A percentile compares a stretch with the other conserved stretches of the same genome.
phyloP scores from a whole-genome alignment of 78 protist genomes.

The slime mould (Dictyostelium discoideum) region dicty_2.7 NC_007089.4:4127501-4128000 shows the following conservation, averaged over 20 bases:
- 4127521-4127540: background rate
- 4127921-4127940: constrained; percentile 5
- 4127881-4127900: too few species aligned
- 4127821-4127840: background rate
- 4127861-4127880: background rate
- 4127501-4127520: background rate
- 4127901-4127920: too few species aligned
- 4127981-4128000: background rate
- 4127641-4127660: background rate
- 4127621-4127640: background rate
- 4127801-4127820: background rate
- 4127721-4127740: constrained; percentile 22
- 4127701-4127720: constrained; percentile 36
- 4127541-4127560: background rate
- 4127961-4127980: constrained; percentile 6
- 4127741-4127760: constrained; percentile 14
- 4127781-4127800: constrained; percentile 6
- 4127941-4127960: constrained; percentile 14
- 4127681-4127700: constrained; percentile 40
- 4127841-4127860: background rate
- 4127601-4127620: background rate
- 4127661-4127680: background rate
- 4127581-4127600: background rate
- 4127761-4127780: constrained; percentile 14
- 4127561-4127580: background rate